A percentile compares a stretch with the other conserved stretches of the same genome.
Conservation (phyloP, 495 filamentous ascomycete genomes). For the Cercophora scortea region DNA sequence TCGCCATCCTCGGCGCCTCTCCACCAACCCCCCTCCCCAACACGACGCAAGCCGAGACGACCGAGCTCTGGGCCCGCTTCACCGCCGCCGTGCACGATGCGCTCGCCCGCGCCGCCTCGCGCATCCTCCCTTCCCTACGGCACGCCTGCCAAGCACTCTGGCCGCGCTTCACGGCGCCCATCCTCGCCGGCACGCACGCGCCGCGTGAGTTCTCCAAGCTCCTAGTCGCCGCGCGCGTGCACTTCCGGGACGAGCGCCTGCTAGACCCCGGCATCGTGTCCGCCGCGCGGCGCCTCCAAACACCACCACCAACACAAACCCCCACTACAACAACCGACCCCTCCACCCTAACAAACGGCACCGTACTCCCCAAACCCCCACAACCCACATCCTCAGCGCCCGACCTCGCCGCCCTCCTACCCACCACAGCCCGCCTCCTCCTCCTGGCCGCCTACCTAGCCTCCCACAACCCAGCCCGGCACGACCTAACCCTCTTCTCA, state of each 20-base stretch:
- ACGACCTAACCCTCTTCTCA: conserved; percentile 78
- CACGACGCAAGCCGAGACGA: conserved; percentile 31
- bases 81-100: conserved; percentile 66
- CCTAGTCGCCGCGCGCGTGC: conserved; percentile 59
- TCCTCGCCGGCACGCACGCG: conserved; percentile 53
- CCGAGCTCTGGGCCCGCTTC: conserved; percentile 76
- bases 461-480: conserved; percentile 72
- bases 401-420: conserved; percentile 46
- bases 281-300: conserved; percentile 2
- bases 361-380: not conserved
- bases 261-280: conserved; percentile 64
- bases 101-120: conserved; percentile 54
- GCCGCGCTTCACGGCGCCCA: conserved; percentile 60
- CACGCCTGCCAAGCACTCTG: conserved; percentile 54
- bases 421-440: conserved; percentile 74
- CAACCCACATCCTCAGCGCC: not conserved
- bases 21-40: conserved; percentile 28
- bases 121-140: conserved; percentile 55
- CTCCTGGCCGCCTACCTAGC: conserved; percentile 86
- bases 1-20: conserved; percentile 56
- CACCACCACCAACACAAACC: not conserved
- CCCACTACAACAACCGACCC: not conserved
- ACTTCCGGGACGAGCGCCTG: conserved; percentile 70
- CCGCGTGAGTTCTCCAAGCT: conserved; percentile 78
- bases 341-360: not conserved